Percentiles rank a stretch among this genome's conserved stretches.
Evolutionary conservation across 2,329 filamentous ascomycete genomes (phyloP).

Genomic region (Nannizziopsis arthrosporioides): DNA sequence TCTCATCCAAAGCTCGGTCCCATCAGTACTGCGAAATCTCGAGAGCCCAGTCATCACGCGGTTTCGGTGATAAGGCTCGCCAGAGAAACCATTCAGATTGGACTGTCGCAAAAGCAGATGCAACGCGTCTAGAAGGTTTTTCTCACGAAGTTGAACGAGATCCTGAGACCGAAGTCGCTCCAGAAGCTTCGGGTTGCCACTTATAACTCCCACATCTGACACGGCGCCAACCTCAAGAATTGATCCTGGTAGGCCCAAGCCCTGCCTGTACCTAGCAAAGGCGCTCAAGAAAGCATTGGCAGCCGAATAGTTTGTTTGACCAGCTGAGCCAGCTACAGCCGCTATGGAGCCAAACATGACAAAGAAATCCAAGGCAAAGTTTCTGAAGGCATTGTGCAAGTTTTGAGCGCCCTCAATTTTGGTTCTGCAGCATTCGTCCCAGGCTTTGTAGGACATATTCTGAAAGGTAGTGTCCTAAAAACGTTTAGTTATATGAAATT

Average conservation of each 20-base stretch:
- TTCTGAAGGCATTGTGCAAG: conserved; percentile 11
- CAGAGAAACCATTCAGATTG: no score
- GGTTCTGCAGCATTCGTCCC: conserved; percentile 18
- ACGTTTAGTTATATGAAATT: no score
- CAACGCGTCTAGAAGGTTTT: no score
- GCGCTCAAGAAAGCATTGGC: conserved; percentile 13
- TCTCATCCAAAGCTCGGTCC: no score
- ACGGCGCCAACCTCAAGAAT: conserved; percentile 4
- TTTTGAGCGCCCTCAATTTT: conserved; percentile 22
- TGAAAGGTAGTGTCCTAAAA: background rate
- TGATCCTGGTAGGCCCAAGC: background rate
- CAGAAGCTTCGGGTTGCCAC: no score
- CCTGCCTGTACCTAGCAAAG: conserved; percentile 14
- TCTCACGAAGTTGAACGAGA: no score
- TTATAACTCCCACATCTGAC: no score
- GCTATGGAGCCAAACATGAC: conserved; percentile 12
- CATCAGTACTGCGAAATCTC: no score
- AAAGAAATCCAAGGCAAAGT: conserved; percentile 17
- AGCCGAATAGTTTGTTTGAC: conserved; percentile 13
- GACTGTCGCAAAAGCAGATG: no score
- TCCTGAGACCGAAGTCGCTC: no score
- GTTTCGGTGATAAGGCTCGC: no score
- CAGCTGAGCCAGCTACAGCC: conserved; percentile 8
- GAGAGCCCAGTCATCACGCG: no score
- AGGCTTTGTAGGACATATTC: conserved; percentile 2